Evolutionary conservation across 768 basidiomycete species (phyloP), one percentile per base, ranked within the genome.

Genomic region (Naganishia onofrii): DNA sequence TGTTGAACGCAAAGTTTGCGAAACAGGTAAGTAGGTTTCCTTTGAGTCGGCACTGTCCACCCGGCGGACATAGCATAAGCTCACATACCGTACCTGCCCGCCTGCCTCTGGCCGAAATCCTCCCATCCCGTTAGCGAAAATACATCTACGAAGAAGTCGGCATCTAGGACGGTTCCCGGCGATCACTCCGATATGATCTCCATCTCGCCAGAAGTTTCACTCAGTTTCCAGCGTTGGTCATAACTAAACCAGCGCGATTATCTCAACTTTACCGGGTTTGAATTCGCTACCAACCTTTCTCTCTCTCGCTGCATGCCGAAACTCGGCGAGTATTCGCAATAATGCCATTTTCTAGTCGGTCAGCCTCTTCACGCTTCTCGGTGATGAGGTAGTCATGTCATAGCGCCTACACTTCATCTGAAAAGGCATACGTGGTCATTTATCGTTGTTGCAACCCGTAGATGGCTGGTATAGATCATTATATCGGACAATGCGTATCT

Each of bases 111-210:
- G 13, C 19, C 23, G 29, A 6, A 26, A n/a, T 58, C 60, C n/a
- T 28, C n/a, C 26, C 9, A 8, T n/a, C 26, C 9, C 58, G 10
- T 4, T n/a, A 63, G 60, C 60, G 60, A n/a, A 63, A 63, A 29
- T 63, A 63, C 60, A 63, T 63, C 38, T 63, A 63, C 17, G 42
- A 63, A 19, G 60, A 63, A 63, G 60, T 63, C 36, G 60, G 60
- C 38, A 63, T 63, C 26, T 63, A 55, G 15, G 5, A 17, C 13
- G 9, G 2, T 42, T 8, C 13, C 42, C 15, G 42, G 42, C 13
- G 2, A 42, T 42, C 13, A 42, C 15, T 42, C 8, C 42, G 7
- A 42, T 42, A 17, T 15, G 42, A 42, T 7, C n/a, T 51, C 48
- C 19, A 13, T 3, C 4, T 13, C n/a, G 48, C 48, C 1, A 7